Percentiles rank a stretch among this genome's conserved stretches.
Conservation (phyloP, 495 filamentous ascomycete genomes). For the Lepidopterella palustris region DNA sequence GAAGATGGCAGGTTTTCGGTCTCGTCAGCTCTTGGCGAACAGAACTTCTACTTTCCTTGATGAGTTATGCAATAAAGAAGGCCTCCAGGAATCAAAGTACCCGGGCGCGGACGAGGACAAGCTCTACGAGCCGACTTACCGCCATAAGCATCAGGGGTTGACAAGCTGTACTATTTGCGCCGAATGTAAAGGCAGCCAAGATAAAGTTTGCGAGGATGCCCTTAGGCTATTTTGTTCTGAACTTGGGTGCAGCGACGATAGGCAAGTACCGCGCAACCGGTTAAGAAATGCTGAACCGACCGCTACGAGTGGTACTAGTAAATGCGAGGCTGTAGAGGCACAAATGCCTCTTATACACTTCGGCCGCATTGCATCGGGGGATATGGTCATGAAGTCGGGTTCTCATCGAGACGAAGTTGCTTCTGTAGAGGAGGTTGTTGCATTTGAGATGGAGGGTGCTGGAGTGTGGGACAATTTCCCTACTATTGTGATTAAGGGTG, state of each 20-base stretch:
- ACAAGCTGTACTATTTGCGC: not conserved
- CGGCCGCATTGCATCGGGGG: slow-evolving; percentile 29
- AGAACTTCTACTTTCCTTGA: not conserved
- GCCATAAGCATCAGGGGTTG: slow-evolving; percentile 2
- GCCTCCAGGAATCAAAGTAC: not conserved
- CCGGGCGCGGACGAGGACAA: slow-evolving; percentile 1
- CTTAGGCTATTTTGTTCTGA: not conserved
- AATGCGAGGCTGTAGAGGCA: not conserved
- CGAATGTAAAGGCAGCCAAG: not conserved
- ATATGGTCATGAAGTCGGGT: slow-evolving; percentile 33
- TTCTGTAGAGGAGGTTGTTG: not conserved
- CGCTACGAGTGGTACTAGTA: not conserved
- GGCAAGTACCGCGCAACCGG: not conserved
- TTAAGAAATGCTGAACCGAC: not conserved
- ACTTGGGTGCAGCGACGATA: not conserved
- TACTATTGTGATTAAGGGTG: slow-evolving; percentile 11
- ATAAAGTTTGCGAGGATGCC: not conserved
- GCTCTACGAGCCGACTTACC: slow-evolving; percentile 2
- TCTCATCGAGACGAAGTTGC: slow-evolving; percentile 27
- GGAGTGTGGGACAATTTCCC: slow-evolving; percentile 16
- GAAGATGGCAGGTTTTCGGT: not conserved
- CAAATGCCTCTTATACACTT: slow-evolving; percentile 16
- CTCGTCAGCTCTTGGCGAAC: not conserved
- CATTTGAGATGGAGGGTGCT: slow-evolving; percentile 27
- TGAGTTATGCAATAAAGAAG: not conserved